These are phyloP conservation scores for Rehmannia glutinosa DNA, from an alignment of 257 asterid species.

Conservation along the genomic window DNA sequence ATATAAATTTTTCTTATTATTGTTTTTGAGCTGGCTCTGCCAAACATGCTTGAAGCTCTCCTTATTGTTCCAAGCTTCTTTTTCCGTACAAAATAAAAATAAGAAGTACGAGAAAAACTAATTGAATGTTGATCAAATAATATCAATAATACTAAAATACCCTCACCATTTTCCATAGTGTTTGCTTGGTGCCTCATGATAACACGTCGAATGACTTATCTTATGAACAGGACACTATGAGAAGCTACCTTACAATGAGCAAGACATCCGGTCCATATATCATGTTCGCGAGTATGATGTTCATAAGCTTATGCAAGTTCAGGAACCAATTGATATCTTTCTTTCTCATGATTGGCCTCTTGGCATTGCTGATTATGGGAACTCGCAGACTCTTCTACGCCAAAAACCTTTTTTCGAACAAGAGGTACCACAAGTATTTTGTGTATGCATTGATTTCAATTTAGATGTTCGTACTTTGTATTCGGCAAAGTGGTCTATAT, in stretches of 20 bases:
- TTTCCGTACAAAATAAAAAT: too few species aligned
- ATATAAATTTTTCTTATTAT: too few species aligned
- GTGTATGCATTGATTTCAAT: not conserved
- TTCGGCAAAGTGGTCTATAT: not conserved
- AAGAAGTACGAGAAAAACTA: too few species aligned
- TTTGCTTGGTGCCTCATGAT: conserved; percentile 10
- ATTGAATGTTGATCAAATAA: too few species aligned
- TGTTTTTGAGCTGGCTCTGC: too few species aligned
- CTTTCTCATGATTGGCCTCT: conserved; percentile 98
- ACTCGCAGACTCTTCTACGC: conserved; percentile 57
- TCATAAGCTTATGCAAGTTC: conserved; percentile 85
- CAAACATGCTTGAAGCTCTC: too few species aligned
- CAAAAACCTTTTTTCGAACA: conserved; percentile 63
- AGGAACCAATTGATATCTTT: conserved; percentile 90
- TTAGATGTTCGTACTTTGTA: not conserved
- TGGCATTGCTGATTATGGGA: conserved; percentile 75
- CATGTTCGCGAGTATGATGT: conserved; percentile 96
- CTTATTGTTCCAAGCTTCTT: too few species aligned
- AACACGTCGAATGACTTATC: conserved; percentile 11
- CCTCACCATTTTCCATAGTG: not conserved
- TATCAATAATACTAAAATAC: too few species aligned
- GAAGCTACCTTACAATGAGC: conserved; percentile 71
- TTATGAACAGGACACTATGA: conserved; percentile 82
- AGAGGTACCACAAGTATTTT: conserved; percentile 54
- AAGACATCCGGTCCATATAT: conserved; percentile 81